These are phyloP conservation scores for Rhodotorula sp. DNA, from an alignment of 1,284 basidiomycete species.

Conservation along the genomic window DNA sequence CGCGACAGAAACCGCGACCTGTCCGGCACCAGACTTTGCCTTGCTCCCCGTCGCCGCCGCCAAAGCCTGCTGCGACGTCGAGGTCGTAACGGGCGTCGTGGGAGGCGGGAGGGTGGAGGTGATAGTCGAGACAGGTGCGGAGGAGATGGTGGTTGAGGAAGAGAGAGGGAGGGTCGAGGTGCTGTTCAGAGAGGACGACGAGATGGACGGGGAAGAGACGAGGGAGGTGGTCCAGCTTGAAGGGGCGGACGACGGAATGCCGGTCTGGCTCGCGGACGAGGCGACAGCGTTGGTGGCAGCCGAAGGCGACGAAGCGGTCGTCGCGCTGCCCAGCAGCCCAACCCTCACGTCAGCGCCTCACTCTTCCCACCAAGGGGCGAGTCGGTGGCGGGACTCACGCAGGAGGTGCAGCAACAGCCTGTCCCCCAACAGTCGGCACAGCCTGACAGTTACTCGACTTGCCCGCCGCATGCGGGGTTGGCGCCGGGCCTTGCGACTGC, in stretches of 20 bases:
- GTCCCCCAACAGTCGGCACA: slow-evolving; percentile 28
- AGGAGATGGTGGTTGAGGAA: not conserved
- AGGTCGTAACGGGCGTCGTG: too few species aligned
- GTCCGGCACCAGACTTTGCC: too few species aligned
- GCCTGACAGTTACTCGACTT: slow-evolving; percentile 80
- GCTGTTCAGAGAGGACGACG: not conserved
- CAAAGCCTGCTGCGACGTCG: too few species aligned
- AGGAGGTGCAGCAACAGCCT: slow-evolving; percentile 1
- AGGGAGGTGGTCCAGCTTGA: slow-evolving; percentile 15
- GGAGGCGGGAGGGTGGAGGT: too few species aligned
- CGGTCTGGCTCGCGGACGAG: not conserved
- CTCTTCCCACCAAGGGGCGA: not conserved
- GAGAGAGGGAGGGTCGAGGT: not conserved
- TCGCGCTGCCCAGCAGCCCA: not conserved
- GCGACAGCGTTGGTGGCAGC: not conserved
- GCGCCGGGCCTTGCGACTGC: slow-evolving; percentile 19
- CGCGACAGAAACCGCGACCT: too few species aligned
- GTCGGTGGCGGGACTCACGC: slow-evolving; percentile 1
- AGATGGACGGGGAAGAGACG: not conserved
- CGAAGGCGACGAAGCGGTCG: not conserved
- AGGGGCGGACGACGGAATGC: not conserved
- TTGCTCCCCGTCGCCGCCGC: too few species aligned
- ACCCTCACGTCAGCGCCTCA: not conserved
- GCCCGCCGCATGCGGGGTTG: slow-evolving; percentile 22
- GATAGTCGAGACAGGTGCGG: too few species aligned